Evolutionary conservation across 2,329 filamentous ascomycete genomes (phyloP).

Genomic region (Trichophaea hybrida): DNA sequence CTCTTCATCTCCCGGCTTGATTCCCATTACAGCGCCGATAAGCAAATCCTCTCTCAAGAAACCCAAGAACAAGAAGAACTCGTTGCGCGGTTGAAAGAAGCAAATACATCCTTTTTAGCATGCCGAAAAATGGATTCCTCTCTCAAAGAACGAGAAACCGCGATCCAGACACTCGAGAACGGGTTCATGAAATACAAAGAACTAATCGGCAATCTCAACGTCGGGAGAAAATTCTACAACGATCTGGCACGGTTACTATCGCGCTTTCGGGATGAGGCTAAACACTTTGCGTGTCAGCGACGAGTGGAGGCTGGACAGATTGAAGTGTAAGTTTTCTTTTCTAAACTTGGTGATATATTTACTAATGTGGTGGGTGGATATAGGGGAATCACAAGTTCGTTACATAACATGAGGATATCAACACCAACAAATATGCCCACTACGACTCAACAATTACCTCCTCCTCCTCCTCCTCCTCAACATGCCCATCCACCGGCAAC

Average conservation of each 20-base stretch:
- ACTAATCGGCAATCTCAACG: slow-evolving; percentile 79
- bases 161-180: slow-evolving; percentile 74
- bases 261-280: slow-evolving; percentile 66
- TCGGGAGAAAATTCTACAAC: slow-evolving; percentile 91
- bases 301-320: slow-evolving; percentile 65
- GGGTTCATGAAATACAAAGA: slow-evolving; percentile 96
- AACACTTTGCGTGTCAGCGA: slow-evolving; percentile 64
- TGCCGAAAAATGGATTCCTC: slow-evolving; percentile 54
- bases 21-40: slow-evolving; percentile 60
- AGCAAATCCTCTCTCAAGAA: slow-evolving; percentile 57
- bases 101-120: slow-evolving; percentile 63
- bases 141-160: slow-evolving; percentile 63
- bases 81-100: slow-evolving; percentile 52
- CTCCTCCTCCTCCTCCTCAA: background rate
- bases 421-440: background rate
- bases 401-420: background rate
- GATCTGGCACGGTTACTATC: slow-evolving; percentile 79
- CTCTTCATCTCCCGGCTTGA: slow-evolving; percentile 75
- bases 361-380: slow-evolving; percentile 12
- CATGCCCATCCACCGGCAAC: slow-evolving; percentile 10
- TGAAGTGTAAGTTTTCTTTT: slow-evolving; percentile 51
- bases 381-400: background rate
- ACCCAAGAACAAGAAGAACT: slow-evolving; percentile 61
- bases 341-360: background rate
- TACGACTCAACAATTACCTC: background rate